Percentiles rank a stretch among this genome's conserved stretches.
phyloP scores from a whole-genome alignment of 73 alveolate genomes.

The Paramecium biaurelia region DNA sequence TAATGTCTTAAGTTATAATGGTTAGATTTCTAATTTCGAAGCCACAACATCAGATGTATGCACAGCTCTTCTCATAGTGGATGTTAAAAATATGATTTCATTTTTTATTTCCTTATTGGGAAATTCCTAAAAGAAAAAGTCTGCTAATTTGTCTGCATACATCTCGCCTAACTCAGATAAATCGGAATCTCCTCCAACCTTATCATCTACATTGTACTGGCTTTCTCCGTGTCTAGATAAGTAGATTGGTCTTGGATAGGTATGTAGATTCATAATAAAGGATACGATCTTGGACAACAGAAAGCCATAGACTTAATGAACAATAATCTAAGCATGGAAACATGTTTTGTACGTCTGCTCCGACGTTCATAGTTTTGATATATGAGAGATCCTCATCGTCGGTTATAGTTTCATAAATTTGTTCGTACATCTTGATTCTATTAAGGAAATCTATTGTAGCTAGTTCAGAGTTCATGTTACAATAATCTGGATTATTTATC shows the following conservation, averaged over 20 bases:
- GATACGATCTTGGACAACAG: conserved; percentile 42
- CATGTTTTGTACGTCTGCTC: not conserved
- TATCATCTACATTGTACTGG: conserved; percentile 47
- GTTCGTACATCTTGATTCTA: conserved; percentile 45
- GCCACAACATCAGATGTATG: conserved; percentile 58
- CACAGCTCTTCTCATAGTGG: conserved; percentile 60
- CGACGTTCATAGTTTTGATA: conserved; percentile 61
- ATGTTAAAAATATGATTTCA: conserved; percentile 39
- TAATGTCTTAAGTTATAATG: conserved; percentile 11
- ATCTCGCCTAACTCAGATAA: conserved; percentile 58
- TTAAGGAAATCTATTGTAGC: not conserved
- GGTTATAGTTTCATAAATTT: conserved; percentile 54
- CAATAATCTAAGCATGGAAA: not conserved
- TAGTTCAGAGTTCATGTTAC: not conserved
- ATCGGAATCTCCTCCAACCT: conserved; percentile 70
- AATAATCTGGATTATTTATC: conserved; percentile 46
- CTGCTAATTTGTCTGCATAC: conserved; percentile 35
- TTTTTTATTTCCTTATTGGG: not conserved
- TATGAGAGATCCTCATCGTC: conserved; percentile 38
- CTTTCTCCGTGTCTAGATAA: conserved; percentile 64
- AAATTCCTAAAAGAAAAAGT: conserved; percentile 29
- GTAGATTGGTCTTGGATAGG: conserved; percentile 61
- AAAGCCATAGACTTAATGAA: conserved; percentile 58
- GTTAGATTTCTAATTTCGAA: not conserved
- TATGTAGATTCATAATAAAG: conserved; percentile 55